These are phyloP conservation scores for Nemania diffusa DNA, from an alignment of 2,329 filamentous ascomycete genomes.

Conservation along the genomic window DNA sequence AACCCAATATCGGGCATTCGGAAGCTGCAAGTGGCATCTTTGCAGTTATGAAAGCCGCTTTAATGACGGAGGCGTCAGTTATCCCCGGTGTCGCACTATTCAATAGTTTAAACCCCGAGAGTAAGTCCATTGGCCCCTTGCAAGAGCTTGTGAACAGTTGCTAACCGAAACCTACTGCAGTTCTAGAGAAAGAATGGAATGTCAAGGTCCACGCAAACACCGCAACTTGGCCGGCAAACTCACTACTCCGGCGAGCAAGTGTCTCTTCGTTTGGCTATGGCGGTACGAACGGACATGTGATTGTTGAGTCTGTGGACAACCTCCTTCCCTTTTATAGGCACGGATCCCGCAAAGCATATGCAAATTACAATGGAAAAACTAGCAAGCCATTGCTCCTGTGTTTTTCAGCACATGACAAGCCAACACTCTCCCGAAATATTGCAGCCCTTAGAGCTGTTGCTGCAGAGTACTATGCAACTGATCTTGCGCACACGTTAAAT, in stretches of 20 bases:
- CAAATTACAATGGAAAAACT: conserved; percentile 20
- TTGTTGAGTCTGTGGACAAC: conserved; percentile 34
- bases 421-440: conserved; percentile 39
- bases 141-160: not conserved
- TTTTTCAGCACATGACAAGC: conserved; percentile 40
- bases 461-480: conserved; percentile 34
- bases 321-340: conserved; percentile 38
- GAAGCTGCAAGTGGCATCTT: conserved; percentile 42
- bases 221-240: conserved; percentile 34
- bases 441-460: conserved; percentile 34
- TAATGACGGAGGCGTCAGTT: conserved; percentile 35
- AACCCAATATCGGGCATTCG: conserved; percentile 43
- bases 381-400: conserved; percentile 37
- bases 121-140: conserved; percentile 18
- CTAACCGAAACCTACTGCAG: conserved; percentile 5
- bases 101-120: conserved; percentile 39
- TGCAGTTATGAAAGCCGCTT: conserved; percentile 38
- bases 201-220: conserved; percentile 37
- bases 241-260: conserved; percentile 32
- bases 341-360: conserved; percentile 30
- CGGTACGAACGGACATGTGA: conserved; percentile 35
- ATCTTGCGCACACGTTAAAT: conserved; percentile 38
- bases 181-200: conserved; percentile 39
- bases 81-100: conserved; percentile 35
- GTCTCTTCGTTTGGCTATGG: conserved; percentile 42